Conservation (phyloP, 2,329 filamentous ascomycete species). For the Triangularia verruculosa region DNA sequence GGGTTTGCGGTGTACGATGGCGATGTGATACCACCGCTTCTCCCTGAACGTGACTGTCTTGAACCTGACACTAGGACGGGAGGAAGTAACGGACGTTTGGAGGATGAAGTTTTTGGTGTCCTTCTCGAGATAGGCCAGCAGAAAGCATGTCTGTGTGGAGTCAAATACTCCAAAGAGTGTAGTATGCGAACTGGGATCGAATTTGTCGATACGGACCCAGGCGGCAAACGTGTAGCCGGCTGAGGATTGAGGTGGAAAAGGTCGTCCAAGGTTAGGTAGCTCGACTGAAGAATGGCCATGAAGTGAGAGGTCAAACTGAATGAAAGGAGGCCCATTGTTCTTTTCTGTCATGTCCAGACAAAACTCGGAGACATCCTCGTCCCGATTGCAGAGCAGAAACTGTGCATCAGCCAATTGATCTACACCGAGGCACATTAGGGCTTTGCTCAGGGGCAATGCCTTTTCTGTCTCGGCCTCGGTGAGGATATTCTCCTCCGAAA, state of each 20-base stretch:
- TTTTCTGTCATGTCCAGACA: constrained; percentile 68
- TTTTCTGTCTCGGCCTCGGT: constrained; percentile 54
- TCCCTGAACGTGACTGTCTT: constrained; percentile 75
- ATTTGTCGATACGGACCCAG: constrained; percentile 86
- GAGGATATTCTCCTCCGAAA: constrained; percentile 50
- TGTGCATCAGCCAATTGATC: constrained; percentile 80
- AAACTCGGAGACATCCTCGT: constrained; percentile 62
- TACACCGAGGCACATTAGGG: constrained; percentile 72
- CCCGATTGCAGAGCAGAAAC: constrained; percentile 59
- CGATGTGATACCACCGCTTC: constrained; percentile 88
- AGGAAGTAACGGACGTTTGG: constrained; percentile 87
- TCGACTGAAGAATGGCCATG: constrained; percentile 90
- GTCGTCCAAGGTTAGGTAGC: constrained; percentile 75
- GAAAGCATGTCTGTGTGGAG: constrained; percentile 84
- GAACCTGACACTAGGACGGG: constrained; percentile 87
- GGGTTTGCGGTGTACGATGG: constrained; percentile 76
- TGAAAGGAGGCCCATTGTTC: constrained; percentile 75
- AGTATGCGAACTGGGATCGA: constrained; percentile 81
- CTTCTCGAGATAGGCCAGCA: constrained; percentile 89
- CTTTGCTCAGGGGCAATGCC: constrained; percentile 64
- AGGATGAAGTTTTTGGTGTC: constrained; percentile 93
- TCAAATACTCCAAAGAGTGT: constrained; percentile 97
- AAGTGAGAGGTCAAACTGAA: constrained; percentile 90
- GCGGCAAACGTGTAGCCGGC: constrained; percentile 87
- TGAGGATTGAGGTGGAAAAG: constrained; percentile 76